Evolutionary conservation across 2,329 filamentous ascomycete species (phyloP).

Genomic region (Penicillium occitanis): DNA sequence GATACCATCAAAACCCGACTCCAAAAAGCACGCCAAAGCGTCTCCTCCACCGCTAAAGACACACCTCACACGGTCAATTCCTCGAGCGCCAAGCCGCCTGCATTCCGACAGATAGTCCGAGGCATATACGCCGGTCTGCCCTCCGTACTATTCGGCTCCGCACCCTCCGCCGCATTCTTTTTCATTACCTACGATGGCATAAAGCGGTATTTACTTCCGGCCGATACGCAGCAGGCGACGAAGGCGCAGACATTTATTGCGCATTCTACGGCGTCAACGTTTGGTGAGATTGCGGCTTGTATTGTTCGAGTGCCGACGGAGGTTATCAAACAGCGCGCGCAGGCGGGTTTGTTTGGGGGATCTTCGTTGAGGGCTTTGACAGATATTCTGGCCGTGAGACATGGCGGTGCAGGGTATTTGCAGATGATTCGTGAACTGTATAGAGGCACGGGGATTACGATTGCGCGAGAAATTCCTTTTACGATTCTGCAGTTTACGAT

Average conservation of each 20-base stretch:
- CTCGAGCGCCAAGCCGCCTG: conserved; percentile 58
- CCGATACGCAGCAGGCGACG: conserved; percentile 24
- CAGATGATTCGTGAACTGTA: conserved; percentile 82
- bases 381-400: conserved; percentile 62
- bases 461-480: conserved; percentile 94
- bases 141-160: conserved; percentile 83
- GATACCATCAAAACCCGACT: conserved; percentile 98
- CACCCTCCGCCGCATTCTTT: conserved; percentile 92
- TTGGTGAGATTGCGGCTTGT: conserved; percentile 91
- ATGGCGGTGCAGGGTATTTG: conserved; percentile 41
- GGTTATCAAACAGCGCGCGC: conserved; percentile 94
- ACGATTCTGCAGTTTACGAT: conserved; percentile 96
- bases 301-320: conserved; percentile 91
- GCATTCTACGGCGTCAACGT: conserved; percentile 81
- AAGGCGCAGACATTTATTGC: conserved; percentile 45
- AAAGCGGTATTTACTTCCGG: conserved; percentile 56
- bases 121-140: conserved; percentile 94
- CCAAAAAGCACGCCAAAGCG: conserved; percentile 64
- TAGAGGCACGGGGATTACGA: conserved; percentile 85
- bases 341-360: conserved; percentile 78
- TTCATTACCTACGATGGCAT: conserved; percentile 89
- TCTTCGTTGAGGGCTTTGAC: conserved; percentile 65
- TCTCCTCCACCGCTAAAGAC: conserved; percentile 26
- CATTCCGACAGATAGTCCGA: conserved; percentile 79
- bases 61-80: conserved; percentile 51